A percentile compares a stretch with the other conserved stretches of the same genome.
phyloP scores from a whole-genome alignment of 177 flowering plant genomes.

The Vitis hybrid region DNA sequence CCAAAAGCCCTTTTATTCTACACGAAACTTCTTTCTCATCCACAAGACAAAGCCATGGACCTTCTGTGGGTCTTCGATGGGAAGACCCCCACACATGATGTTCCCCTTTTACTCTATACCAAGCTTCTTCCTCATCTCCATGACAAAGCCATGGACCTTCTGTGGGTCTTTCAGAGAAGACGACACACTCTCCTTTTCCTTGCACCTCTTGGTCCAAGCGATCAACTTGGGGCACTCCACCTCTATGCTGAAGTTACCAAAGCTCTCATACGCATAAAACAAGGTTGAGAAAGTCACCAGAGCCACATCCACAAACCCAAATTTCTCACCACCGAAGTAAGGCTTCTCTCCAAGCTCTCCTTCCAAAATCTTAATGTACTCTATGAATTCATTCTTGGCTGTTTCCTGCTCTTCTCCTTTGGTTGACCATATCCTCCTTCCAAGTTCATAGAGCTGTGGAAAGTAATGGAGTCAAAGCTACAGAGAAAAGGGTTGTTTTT shows the following conservation, averaged over 20 bases:
- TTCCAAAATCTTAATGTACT: conserved; percentile 2
- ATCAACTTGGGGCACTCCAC: conserved; percentile 14
- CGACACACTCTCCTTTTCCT: conserved; percentile 9
- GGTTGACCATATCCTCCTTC: not conserved
- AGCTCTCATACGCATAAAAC: conserved; percentile 12
- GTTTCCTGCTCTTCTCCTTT: conserved; percentile 13
- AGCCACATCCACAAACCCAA: conserved; percentile 14
- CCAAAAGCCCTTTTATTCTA: no score
- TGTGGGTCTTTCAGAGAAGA: not conserved
- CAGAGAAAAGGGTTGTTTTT: no score
- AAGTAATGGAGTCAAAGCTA: no score
- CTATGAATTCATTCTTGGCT: conserved; percentile 9
- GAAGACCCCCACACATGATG: not conserved
- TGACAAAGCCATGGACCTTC: not conserved
- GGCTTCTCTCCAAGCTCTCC: conserved; percentile 14
- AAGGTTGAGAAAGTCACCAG: conserved; percentile 7
- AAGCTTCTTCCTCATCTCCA: not conserved
- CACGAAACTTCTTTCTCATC: no score
- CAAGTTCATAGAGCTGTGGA: no score
- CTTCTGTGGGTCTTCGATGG: not conserved
- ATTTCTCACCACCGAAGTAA: conserved; percentile 10
- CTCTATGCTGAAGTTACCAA: conserved; percentile 11
- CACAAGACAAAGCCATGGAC: no score
- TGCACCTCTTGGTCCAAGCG: conserved; percentile 16
- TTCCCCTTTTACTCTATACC: not conserved